Conservation (phyloP, 1,284 basidiomycete species). For the Fomitopsis pinicola region DNA sequence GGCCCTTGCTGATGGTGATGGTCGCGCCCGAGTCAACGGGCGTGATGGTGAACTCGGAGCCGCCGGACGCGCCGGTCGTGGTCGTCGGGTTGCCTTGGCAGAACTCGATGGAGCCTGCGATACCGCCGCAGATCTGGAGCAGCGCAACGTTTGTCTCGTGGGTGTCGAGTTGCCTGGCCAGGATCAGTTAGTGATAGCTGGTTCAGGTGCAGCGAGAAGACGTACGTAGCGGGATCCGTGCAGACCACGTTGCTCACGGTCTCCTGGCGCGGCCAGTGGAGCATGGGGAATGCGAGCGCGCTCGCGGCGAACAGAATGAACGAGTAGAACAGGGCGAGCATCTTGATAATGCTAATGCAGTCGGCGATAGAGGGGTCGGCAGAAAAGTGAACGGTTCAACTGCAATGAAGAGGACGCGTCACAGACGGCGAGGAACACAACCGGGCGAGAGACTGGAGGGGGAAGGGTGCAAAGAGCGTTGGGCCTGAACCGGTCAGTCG, state of each 20-base stretch:
- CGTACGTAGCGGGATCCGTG: constrained; percentile 10
- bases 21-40: constrained; percentile 24
- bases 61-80: constrained; percentile 24
- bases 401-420: not conserved
- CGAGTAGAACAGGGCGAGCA: not conserved
- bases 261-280: not conserved
- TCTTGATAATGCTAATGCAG: not conserved
- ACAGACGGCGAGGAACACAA: constrained; percentile 1
- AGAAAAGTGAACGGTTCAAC: not conserved
- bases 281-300: constrained; percentile 5
- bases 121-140: constrained; percentile 30
- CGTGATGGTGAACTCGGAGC: constrained; percentile 25
- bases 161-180: constrained; percentile 24
- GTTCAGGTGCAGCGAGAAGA: not conserved
- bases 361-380: not conserved
- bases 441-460: not conserved
- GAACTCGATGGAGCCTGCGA: constrained; percentile 28
- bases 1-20: constrained; percentile 32
- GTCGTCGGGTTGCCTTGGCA: constrained; percentile 28
- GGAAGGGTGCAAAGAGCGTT: not conserved
- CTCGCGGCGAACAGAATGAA: not conserved
- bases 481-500: constrained; percentile 1
- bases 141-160: constrained; percentile 29
- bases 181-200: not conserved
- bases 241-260: constrained; percentile 3